phyloP scores from a whole-genome alignment of 2,329 filamentous ascomycete species.

The Didymella arachidicola region DNA sequence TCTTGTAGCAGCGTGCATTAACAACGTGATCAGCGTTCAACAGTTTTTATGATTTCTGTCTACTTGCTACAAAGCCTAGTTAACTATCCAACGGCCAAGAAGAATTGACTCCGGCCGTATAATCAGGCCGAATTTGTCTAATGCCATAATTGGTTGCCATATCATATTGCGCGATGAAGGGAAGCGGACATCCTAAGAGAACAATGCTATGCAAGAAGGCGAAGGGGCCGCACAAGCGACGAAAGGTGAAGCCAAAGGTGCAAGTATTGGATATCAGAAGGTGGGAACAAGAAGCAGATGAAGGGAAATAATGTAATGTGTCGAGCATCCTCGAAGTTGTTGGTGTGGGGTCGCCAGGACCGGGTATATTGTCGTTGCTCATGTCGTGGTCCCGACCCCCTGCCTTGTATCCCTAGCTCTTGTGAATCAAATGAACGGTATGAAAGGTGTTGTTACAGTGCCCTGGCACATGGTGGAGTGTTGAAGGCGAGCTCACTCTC shows the following conservation, averaged over 20 bases:
- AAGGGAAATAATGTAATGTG: constrained; percentile 1
- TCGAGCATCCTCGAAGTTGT: constrained; percentile 18
- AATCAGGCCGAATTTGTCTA: constrained; percentile 1
- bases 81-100: constrained; percentile 2
- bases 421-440: constrained; percentile 13
- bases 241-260: background rate
- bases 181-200: background rate
- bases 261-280: constrained; percentile 21
- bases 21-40: background rate
- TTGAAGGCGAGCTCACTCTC: background rate
- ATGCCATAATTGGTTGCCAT: constrained; percentile 6
- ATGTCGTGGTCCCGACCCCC: constrained; percentile 19
- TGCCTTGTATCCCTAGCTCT: constrained; percentile 20
- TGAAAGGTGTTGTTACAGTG: constrained; percentile 18
- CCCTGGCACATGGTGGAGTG: background rate
- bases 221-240: background rate
- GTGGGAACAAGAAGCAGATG: background rate
- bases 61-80: background rate
- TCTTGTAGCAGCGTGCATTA: background rate
- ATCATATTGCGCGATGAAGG: background rate
- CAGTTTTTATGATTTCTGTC: constrained; percentile 5
- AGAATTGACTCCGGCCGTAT: background rate
- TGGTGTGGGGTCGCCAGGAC: constrained; percentile 16
- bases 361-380: constrained; percentile 24
- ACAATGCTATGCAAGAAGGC: constrained; percentile 1